These are phyloP conservation scores for Maudiozyma humilis DNA, from an alignment of 1,139 yeast species.

Conservation along the genomic window DNA sequence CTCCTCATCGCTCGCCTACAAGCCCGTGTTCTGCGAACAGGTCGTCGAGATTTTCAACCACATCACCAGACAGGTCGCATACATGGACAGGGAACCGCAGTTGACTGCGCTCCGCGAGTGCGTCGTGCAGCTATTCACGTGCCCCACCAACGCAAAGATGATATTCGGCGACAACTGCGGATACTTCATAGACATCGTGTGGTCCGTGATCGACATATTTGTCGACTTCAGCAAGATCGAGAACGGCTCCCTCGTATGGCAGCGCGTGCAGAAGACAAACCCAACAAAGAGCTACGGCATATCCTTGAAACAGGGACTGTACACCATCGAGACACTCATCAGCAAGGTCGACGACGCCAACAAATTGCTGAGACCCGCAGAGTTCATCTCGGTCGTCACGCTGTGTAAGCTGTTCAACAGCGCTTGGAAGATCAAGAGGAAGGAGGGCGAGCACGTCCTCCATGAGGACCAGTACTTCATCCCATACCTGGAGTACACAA, in stretches of 20 bases:
- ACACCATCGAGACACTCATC: conserved; percentile 40
- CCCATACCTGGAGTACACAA: conserved; percentile 42
- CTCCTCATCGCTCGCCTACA: conserved; percentile 41
- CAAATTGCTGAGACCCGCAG: conserved; percentile 30
- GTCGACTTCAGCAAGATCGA: conserved; percentile 36
- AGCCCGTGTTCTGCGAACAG: conserved; percentile 45
- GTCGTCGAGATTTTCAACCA: conserved; percentile 49
- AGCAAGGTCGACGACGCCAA: conserved; percentile 33
- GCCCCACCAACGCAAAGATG: conserved; percentile 47
- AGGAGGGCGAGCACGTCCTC: conserved; percentile 62
- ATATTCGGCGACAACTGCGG: conserved; percentile 34
- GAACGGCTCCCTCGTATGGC: conserved; percentile 45
- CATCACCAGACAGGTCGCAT: conserved; percentile 40
- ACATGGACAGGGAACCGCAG: conserved; percentile 59
- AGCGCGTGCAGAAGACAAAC: conserved; percentile 45
- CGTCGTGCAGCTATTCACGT: conserved; percentile 55
- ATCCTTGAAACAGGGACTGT: conserved; percentile 54
- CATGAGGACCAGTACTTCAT: conserved; percentile 44
- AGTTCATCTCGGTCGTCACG: conserved; percentile 36
- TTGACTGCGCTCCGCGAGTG: conserved; percentile 47
- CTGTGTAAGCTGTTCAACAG: conserved; percentile 50
- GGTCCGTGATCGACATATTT: conserved; percentile 42
- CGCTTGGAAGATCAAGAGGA: conserved; percentile 46
- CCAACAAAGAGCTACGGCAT: conserved; percentile 71
- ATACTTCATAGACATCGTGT: conserved; percentile 37